Conservation (phyloP, 441 rosid species). For the Gossypium schwendimanii region DNA sequence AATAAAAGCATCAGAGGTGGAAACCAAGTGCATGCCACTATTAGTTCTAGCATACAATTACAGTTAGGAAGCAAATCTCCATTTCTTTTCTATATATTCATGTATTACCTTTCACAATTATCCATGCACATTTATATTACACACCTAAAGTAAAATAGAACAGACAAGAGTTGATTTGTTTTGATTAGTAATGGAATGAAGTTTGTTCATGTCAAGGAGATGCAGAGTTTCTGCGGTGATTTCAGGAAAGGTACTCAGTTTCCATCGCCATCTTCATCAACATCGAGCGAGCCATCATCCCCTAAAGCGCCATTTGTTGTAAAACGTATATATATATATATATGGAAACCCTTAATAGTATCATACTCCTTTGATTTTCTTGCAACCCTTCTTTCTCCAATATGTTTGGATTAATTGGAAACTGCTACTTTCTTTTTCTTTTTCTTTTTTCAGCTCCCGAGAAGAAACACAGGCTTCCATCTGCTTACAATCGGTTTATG, state of each 20-base stretch:
- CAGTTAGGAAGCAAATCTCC: background rate
- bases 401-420: background rate
- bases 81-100: background rate
- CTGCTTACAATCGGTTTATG: conserved; percentile 97
- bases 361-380: background rate
- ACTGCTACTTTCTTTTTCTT: background rate
- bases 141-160: background rate
- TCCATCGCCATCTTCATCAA: conserved; percentile 66
- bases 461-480: conserved; percentile 98
- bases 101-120: background rate
- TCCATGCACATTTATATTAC: background rate
- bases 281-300: conserved; percentile 68
- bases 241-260: conserved; percentile 57
- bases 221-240: conserved; percentile 55
- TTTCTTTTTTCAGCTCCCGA: conserved; percentile 64
- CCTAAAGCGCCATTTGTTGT: conserved; percentile 86
- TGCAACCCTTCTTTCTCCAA: background rate
- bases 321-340: conserved; percentile 47
- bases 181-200: conserved; percentile 14
- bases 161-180: background rate
- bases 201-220: conserved; percentile 26
- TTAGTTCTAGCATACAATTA: background rate
- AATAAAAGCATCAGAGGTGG: background rate
- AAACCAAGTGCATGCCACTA: background rate
- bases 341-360: background rate